Base-by-base conservation (phyloP, 2,329 filamentous ascomycete species). In the Aaosphaeria arxii region DNA sequence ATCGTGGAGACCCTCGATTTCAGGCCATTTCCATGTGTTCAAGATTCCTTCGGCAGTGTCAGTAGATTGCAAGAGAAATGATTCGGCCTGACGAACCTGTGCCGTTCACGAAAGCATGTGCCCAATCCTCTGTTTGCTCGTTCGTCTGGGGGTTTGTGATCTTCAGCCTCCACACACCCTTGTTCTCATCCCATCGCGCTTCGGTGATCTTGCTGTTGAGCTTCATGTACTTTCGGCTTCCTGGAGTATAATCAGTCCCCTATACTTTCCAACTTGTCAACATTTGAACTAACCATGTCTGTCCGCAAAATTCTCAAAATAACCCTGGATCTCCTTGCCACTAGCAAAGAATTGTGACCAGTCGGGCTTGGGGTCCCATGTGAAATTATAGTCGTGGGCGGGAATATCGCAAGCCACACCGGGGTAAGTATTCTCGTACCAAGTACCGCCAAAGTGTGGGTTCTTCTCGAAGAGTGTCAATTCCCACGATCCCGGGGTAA, bases 371-470 rank as follows among this genome's bases (percentile, higher is more conserved):
- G 77, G 79, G 46, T 77, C 74, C 77, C 79, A 85, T 2, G 80
- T 79, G 58, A 82, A 84, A 58, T 83, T 82, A 58, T 85, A 85
- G 63, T 80, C 83, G 66, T 84, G 81, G 2, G 61, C 53, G 7
- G 64, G 64, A 28, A 69, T 67, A 49, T 69, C 64, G 46, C 65
- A 69, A 29, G 63, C 64, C 11, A 64, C 57, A 42, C 66, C 66
- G 3, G 64, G 64, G 43, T 69, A 67, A 1, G 57, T 62, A 43
- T 68, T 67, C 48, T 68, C 64, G 48, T 65, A 66, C 64, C 64
- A 66, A 4, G 63, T 66, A 36, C 63, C 63, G 9, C 62, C 63
- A 43, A 66, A 63, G 30, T 57, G 55, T 4, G 58, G 50, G 30
- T 66, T 66, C 54, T 66, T 66, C 49, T 67, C 63, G 41, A 50